Evolutionary conservation across 345 rosid genomes (phyloP), one percentile per base, ranked within the genome.

Genomic region (Murraya koenigii): DNA sequence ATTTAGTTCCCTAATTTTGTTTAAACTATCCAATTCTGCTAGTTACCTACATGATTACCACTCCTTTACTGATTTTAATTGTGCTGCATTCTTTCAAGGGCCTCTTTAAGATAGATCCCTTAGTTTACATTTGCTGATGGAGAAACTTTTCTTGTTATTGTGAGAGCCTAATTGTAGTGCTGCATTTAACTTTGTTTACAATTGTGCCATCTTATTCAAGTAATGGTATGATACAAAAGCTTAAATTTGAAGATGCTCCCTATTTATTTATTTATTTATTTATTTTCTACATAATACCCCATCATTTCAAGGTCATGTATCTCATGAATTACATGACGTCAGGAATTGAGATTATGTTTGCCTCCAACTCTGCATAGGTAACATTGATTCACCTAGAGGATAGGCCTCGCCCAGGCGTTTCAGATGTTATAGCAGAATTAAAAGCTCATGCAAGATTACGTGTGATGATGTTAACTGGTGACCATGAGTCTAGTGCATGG

Each of bases 361-460:
- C 39, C 56, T 13, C 60, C 44, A 67, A 69, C 74, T 69, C 59
- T 72, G 36, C 63, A 77, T 76, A 95, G 97, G 93, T 96, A 82
- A 85, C 99, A 69, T 82, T 96, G 87, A 93, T 96, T 84, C 99
- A 96, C 84, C 97, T 96, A 0, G 99, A 93, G 88, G 98, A 96
- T 85, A 92, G 87, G 82, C 99, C 98, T 61, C 91, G 97, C 75
- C 85, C 88, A 44, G 98, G 97, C 54, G 97, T 91, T 73, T 80
- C 91, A 64, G 94, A 89, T 72, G 97, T 93, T 69, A 80, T 95
- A 79, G 64, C 82, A 47, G 96, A 90, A 78, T 79, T 95, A 73
- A 86, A 83, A 80, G 82, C 77, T 85, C 82, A 85, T 82, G 98
- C 91, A 77, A 82, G 77, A 81, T 88, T 93, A 22, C 90, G 89